Evolutionary conservation across 179 eudicot species (phyloP).

Genomic region (Beta lomatogona): DNA sequence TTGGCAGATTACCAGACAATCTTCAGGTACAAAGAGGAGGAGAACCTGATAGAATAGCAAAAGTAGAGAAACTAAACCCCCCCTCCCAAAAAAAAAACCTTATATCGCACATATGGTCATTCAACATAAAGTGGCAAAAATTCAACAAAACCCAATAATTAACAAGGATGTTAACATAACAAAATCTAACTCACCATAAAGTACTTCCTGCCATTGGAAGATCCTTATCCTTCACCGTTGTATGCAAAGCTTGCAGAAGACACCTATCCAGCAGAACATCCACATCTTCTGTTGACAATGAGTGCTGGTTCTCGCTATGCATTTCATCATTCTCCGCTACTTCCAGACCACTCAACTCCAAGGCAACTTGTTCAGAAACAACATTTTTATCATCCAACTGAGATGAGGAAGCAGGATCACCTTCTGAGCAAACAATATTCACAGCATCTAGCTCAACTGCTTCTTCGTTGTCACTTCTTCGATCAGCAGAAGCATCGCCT

Average conservation of each 20-base stretch:
- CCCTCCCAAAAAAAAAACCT: not conserved
- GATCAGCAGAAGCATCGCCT: slow-evolving; percentile 44
- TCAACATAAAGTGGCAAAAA: not conserved
- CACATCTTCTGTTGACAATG: slow-evolving; percentile 61
- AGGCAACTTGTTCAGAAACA: slow-evolving; percentile 41
- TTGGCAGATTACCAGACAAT: not conserved
- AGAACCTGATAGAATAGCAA: not conserved
- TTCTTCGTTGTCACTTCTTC: slow-evolving; percentile 39
- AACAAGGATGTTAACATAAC: slow-evolving; percentile 13
- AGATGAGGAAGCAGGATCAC: slow-evolving; percentile 27
- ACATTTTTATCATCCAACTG: slow-evolving; percentile 35
- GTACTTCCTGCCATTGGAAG: slow-evolving; percentile 96
- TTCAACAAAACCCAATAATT: not conserved
- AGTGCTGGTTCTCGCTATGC: slow-evolving; percentile 50
- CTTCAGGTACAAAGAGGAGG: slow-evolving; percentile 7
- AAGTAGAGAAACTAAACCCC: not conserved
- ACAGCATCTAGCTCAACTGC: slow-evolving; percentile 38
- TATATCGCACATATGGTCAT: not conserved
- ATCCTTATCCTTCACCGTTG: slow-evolving; percentile 83
- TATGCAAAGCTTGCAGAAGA: slow-evolving; percentile 93
- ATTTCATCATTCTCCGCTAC: slow-evolving; percentile 49
- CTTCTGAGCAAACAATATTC: slow-evolving; percentile 31
- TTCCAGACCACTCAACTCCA: slow-evolving; percentile 50
- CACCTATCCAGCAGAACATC: slow-evolving; percentile 78
- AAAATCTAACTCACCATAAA: slow-evolving; percentile 61